phyloP scores from a whole-genome alignment of 768 basidiomycete genomes.

The Stropharia rugosoannulata region DNA sequence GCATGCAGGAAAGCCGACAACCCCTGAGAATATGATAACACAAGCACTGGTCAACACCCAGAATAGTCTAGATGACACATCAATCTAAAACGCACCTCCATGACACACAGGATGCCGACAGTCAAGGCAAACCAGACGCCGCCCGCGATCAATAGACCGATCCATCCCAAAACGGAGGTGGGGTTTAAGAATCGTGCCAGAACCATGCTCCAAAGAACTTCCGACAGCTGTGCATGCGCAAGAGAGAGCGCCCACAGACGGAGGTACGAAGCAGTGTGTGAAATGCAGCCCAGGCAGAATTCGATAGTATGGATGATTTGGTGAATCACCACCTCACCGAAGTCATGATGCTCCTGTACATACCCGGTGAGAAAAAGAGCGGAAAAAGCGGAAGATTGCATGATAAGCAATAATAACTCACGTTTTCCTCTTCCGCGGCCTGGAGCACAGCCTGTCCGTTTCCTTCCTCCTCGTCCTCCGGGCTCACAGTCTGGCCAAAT shows the following conservation, averaged over 20 bases:
- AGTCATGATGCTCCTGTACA: constrained; percentile 79
- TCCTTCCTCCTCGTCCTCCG: constrained; percentile 82
- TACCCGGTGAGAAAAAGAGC: constrained; percentile 13
- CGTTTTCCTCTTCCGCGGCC: constrained; percentile 71
- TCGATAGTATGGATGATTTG: constrained; percentile 99
- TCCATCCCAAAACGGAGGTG: constrained; percentile 60
- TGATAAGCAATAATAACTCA: constrained; percentile 37
- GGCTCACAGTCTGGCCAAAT: constrained; percentile 55
- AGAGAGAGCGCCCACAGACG: constrained; percentile 97
- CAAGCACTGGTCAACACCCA: constrained; percentile 12
- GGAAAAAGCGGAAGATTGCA: constrained; percentile 12
- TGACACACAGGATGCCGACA: constrained; percentile 79
- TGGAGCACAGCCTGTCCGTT: constrained; percentile 74
- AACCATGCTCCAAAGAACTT: constrained; percentile 91
- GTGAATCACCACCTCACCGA: constrained; percentile 93
- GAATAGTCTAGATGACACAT: constrained; percentile 13
- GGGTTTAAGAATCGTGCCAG: constrained; percentile 62
- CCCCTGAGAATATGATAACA: constrained; percentile 49
- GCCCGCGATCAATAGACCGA: constrained; percentile 48
- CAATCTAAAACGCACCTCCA: constrained; percentile 73
- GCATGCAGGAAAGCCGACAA: constrained; percentile 96
- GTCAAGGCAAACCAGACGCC: constrained; percentile 80
- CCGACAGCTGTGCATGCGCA: constrained; percentile 96
- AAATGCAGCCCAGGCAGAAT: constrained; percentile 98
- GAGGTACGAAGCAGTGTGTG: constrained; percentile 92